phyloP scores from a whole-genome alignment of 176 grass and related monocot genomes.

The Phragmites australis region DNA sequence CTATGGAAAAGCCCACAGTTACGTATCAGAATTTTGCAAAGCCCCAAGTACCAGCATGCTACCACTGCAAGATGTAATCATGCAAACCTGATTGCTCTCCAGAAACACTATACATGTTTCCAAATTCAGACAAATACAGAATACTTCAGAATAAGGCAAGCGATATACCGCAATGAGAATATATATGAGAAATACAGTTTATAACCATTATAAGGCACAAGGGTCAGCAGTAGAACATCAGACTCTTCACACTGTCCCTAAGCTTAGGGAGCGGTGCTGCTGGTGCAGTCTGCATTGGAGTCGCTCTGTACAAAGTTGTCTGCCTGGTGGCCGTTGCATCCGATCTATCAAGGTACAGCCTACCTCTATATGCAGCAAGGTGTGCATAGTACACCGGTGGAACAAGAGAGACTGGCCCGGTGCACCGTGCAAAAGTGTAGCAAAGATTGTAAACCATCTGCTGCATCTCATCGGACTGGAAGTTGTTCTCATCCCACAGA shows the following conservation, averaged over 20 bases:
- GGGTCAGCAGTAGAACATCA: conserved; percentile 95
- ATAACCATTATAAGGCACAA: neutral
- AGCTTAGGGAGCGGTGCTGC: conserved; percentile 79
- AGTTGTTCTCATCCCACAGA: conserved; percentile 79
- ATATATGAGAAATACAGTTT: neutral
- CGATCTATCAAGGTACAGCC: conserved; percentile 83
- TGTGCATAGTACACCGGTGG: conserved; percentile 88
- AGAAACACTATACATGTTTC: conserved; percentile 46
- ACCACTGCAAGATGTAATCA: neutral
- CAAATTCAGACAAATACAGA: conserved; percentile 32
- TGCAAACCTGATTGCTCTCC: conserved; percentile 15
- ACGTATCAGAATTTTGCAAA: conserved; percentile 28
- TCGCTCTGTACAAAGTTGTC: conserved; percentile 53
- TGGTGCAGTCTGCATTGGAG: conserved; percentile 59
- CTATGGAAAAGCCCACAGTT: conserved; percentile 5
- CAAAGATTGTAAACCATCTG: conserved; percentile 84
- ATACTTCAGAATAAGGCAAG: neutral
- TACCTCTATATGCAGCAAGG: conserved; percentile 87
- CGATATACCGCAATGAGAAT: neutral
- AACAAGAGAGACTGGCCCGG: conserved; percentile 83
- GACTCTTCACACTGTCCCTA: conserved; percentile 75
- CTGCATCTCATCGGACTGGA: conserved; percentile 84
- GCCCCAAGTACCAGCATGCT: conserved; percentile 27
- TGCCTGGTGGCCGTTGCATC: conserved; percentile 41
- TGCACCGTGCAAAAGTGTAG: conserved; percentile 90